A percentile compares a stretch with the other conserved stretches of the same genome.
phyloP scores from a whole-genome alignment of 2,329 filamentous ascomycete species.

The Paradendryphiella salina region DNA sequence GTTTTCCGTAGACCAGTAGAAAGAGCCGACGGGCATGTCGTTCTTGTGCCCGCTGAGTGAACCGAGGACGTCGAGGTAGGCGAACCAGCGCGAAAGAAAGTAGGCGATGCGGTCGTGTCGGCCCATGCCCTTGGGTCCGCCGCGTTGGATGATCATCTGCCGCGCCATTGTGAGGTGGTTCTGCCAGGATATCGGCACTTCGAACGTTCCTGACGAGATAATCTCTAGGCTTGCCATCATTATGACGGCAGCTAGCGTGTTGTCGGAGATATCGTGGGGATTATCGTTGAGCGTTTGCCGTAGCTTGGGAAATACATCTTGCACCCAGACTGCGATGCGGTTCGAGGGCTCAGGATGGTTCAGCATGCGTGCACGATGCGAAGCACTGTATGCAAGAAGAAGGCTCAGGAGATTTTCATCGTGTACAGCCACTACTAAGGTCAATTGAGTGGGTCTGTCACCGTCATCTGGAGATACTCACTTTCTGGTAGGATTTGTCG shows the following conservation, averaged over 20 bases:
- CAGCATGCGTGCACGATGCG: slow-evolving; percentile 74
- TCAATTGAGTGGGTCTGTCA: slow-evolving; percentile 9
- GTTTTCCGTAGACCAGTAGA: slow-evolving; percentile 51
- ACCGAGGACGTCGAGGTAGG: slow-evolving; percentile 79
- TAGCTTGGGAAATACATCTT: slow-evolving; percentile 75
- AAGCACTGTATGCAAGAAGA: slow-evolving; percentile 80
- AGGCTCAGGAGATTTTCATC: slow-evolving; percentile 75
- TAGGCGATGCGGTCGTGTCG: slow-evolving; percentile 61
- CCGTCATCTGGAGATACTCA: slow-evolving; percentile 44
- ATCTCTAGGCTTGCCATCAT: slow-evolving; percentile 85
- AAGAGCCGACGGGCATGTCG: slow-evolving; percentile 48
- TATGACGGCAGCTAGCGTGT: slow-evolving; percentile 77
- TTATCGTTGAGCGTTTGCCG: slow-evolving; percentile 65
- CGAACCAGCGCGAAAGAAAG: slow-evolving; percentile 81
- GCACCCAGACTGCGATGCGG: slow-evolving; percentile 78
- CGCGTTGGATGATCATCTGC: slow-evolving; percentile 70
- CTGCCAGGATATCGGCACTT: slow-evolving; percentile 80
- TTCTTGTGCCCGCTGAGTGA: slow-evolving; percentile 64
- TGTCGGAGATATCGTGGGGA: slow-evolving; percentile 61
- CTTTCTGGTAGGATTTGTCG: slow-evolving; percentile 64
- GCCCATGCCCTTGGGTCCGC: slow-evolving; percentile 60
- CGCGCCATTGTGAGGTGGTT: slow-evolving; percentile 75
- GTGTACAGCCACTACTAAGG: slow-evolving; percentile 62
- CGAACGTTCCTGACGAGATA: slow-evolving; percentile 78
- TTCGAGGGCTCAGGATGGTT: slow-evolving; percentile 73